A percentile compares a stretch with the other conserved stretches of the same genome.
Evolutionary conservation across 257 asterid species (phyloP).

Genomic region (Solanum appendiculatum): DNA sequence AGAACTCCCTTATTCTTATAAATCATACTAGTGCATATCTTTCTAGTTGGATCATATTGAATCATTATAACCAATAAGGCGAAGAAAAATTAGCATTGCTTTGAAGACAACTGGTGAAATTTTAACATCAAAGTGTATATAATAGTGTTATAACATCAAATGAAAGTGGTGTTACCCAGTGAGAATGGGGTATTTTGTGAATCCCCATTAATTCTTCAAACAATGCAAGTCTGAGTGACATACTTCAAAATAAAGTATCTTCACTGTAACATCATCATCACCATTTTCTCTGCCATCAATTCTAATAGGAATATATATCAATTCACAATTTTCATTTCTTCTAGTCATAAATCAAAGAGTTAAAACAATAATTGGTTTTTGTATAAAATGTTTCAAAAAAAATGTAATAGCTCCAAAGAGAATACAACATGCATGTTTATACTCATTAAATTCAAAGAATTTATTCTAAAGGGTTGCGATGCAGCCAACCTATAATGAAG

Average conservation of each 20-base stretch:
- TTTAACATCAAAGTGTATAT: too few relatives aligned
- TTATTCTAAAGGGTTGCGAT: background rate
- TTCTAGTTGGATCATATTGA: too few relatives aligned
- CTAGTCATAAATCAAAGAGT: too few relatives aligned
- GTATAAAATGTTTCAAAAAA: too few relatives aligned
- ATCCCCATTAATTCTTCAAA: conserved; percentile 24
- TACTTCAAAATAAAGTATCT: conserved; percentile 21
- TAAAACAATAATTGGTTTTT: too few relatives aligned
- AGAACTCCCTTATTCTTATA: too few relatives aligned
- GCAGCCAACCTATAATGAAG: background rate
- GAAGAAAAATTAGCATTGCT: too few relatives aligned
- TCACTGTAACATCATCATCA: conserved; percentile 15
- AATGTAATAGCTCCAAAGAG: too few relatives aligned
- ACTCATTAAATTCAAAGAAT: background rate
- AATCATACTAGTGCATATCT: too few relatives aligned
- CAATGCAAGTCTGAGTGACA: conserved; percentile 25
- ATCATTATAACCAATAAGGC: too few relatives aligned
- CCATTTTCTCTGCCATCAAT: conserved; percentile 16
- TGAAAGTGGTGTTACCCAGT: conserved; percentile 13
- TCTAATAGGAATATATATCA: background rate
- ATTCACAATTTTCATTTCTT: background rate
- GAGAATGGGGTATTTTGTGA: conserved; percentile 18
- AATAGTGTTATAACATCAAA: too few relatives aligned
- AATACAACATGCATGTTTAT: background rate
- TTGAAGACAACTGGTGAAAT: too few relatives aligned